Percentiles rank a stretch among this genome's conserved stretches.
phyloP scores from a whole-genome alignment of 306 rosid species.

The Pueraria montana region DNA sequence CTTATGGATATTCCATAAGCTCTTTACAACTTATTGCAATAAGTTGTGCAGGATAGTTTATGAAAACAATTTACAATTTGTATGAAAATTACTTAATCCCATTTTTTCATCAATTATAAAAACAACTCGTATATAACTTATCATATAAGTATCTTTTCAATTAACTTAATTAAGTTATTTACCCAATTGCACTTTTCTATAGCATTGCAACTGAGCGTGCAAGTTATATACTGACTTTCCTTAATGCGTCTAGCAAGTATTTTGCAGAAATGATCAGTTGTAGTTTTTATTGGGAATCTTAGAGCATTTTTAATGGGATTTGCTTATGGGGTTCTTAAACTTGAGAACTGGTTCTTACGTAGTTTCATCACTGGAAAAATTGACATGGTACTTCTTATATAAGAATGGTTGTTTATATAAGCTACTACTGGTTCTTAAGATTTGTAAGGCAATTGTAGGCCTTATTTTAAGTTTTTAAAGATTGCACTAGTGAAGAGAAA shows the following conservation, averaged over 20 bases:
- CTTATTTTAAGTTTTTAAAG: neutral
- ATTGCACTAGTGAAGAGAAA: neutral
- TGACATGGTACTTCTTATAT: neutral
- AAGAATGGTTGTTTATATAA: no score
- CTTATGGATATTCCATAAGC: neutral
- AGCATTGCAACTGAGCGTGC: no score
- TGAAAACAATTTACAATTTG: neutral
- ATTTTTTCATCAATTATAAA: neutral
- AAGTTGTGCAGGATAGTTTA: neutral
- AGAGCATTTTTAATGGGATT: neutral
- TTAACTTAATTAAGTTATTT: no score
- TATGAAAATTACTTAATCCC: neutral
- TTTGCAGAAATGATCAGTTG: neutral
- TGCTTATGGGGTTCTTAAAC: neutral
- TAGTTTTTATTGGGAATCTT: neutral
- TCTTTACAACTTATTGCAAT: neutral
- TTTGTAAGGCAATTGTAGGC: neutral
- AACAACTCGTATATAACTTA: neutral
- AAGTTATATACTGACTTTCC: neutral
- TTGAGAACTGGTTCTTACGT: neutral
- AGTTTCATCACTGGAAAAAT: neutral
- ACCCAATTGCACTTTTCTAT: no score
- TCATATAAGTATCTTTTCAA: no score
- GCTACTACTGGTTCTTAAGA: neutral
- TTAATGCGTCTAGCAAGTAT: neutral